Percentiles rank a stretch among this genome's conserved stretches.
These are phyloP conservation scores for Coniosporium tulheliwenetii DNA, from an alignment of 2,329 filamentous ascomycete genomes.

Conservation along the genomic window DNA sequence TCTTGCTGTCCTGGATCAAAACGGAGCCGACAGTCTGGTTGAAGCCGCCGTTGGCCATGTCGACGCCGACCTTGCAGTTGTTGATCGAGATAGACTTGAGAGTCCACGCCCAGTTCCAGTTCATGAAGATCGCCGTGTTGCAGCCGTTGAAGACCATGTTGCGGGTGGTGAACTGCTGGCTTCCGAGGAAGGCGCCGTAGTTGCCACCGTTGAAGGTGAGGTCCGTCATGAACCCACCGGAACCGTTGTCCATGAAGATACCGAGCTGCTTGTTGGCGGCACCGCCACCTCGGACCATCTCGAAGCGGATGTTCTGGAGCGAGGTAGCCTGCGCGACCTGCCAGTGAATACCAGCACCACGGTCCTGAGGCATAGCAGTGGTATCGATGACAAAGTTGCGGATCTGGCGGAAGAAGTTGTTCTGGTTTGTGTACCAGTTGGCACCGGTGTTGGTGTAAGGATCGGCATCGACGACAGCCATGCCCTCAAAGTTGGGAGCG, in stretches of 20 bases:
- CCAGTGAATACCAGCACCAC: slow-evolving; percentile 33
- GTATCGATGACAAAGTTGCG: slow-evolving; percentile 37
- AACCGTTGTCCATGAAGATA: slow-evolving; percentile 44
- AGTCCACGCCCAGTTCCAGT: slow-evolving; percentile 39
- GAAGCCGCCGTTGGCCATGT: slow-evolving; percentile 43
- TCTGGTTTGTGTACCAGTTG: slow-evolving; percentile 37
- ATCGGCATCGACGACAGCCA: slow-evolving; percentile 79
- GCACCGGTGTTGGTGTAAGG: slow-evolving; percentile 51
- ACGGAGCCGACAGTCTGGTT: slow-evolving; percentile 74
- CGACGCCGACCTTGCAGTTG: slow-evolving; percentile 29
- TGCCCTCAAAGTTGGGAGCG: slow-evolving; percentile 51
- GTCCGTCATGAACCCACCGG: slow-evolving; percentile 45
- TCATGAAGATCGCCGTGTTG: slow-evolving; percentile 35
- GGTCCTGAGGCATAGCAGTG: slow-evolving; percentile 17
- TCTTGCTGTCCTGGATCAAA: slow-evolving; percentile 63
- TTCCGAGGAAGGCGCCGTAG: slow-evolving; percentile 44
- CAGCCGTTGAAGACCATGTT: slow-evolving; percentile 35
- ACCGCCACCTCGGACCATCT: slow-evolving; percentile 31
- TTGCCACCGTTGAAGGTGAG: slow-evolving; percentile 44
- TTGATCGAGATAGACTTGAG: slow-evolving; percentile 29
- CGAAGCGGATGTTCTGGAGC: slow-evolving; percentile 46
- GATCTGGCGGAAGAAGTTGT: slow-evolving; percentile 40
- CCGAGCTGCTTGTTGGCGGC: slow-evolving; percentile 37
- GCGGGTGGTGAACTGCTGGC: slow-evolving; percentile 44
- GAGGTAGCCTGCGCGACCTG: slow-evolving; percentile 40